Evolutionary conservation across 164 flowering plant genomes (phyloP).

Genomic region (Nelumbo lutea): DNA sequence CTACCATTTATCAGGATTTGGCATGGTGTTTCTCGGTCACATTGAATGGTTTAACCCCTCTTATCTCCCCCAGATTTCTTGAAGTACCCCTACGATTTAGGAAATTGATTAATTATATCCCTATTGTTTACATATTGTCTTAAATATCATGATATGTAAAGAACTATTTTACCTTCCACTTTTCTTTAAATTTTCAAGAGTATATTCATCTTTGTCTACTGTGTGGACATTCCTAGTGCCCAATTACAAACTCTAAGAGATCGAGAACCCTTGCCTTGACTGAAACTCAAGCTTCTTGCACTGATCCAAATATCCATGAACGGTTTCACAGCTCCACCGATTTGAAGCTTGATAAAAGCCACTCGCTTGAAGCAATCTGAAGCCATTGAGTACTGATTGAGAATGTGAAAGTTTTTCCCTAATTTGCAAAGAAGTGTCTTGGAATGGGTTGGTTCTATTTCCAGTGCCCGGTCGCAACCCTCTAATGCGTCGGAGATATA

Average conservation of each 20-base stretch:
- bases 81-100: too few species aligned
- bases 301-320: slow-evolving; percentile 51
- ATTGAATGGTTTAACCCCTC: too few species aligned
- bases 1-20: too few species aligned
- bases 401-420: slow-evolving; percentile 62
- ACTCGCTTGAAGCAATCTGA: slow-evolving; percentile 44
- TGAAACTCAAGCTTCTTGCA: slow-evolving; percentile 66
- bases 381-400: slow-evolving; percentile 53
- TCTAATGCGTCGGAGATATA: slow-evolving; percentile 39
- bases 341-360: slow-evolving; percentile 47
- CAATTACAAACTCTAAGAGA: slow-evolving; percentile 63
- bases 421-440: slow-evolving; percentile 67
- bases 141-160: too few species aligned
- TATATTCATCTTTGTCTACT: too few species aligned
- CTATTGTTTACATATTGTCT: too few species aligned
- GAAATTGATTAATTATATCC: too few species aligned
- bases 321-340: slow-evolving; percentile 31
- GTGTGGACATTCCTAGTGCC: too few species aligned
- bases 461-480: slow-evolving; percentile 68
- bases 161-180: too few species aligned
- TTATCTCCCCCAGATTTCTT: too few species aligned
- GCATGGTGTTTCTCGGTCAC: too few species aligned
- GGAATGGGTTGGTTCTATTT: slow-evolving; percentile 62
- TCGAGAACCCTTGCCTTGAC: slow-evolving; percentile 70
- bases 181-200: too few species aligned